A percentile compares a stretch with the other conserved stretches of the same genome.
These are phyloP conservation scores for Saturnispora diversa DNA, from an alignment of 805 yeast species.

Conservation along the genomic window DNA sequence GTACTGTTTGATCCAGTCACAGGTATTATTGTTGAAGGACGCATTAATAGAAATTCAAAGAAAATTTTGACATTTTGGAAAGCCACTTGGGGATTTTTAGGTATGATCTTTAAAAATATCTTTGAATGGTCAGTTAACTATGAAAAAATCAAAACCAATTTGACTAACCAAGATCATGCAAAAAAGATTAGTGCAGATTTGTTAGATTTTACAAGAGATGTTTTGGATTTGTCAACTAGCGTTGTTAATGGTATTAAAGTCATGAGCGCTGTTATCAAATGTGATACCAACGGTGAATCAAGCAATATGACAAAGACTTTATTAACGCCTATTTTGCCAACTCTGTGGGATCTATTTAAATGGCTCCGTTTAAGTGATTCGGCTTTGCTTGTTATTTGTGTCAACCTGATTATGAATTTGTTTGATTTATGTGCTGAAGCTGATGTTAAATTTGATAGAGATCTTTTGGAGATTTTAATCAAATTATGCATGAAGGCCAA, in stretches of 20 bases:
- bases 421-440: conserved; percentile 54
- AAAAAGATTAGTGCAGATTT: conserved; percentile 21
- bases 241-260: conserved; percentile 59
- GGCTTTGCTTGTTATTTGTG: conserved; percentile 66
- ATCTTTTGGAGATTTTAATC: conserved; percentile 44
- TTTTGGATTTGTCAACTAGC: conserved; percentile 65
- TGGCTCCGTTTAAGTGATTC: conserved; percentile 82
- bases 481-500: conserved; percentile 60
- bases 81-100: conserved; percentile 62
- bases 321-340: conserved; percentile 48
- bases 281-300: conserved; percentile 17
- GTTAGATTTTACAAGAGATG: conserved; percentile 74
- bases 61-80: conserved; percentile 50
- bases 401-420: conserved; percentile 55
- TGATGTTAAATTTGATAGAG: conserved; percentile 46
- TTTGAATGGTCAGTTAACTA: conserved; percentile 58
- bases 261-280: conserved; percentile 27
- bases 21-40: conserved; percentile 38
- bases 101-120: conserved; percentile 59
- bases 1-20: conserved; percentile 58
- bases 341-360: conserved; percentile 59
- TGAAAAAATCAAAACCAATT: conserved; percentile 21
- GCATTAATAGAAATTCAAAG: conserved; percentile 16
- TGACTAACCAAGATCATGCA: conserved; percentile 17
- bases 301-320: conserved; percentile 23